Base-by-base conservation (phyloP, 495 filamentous ascomycete genomes). In the Aspergillus ellipticus region DNA sequence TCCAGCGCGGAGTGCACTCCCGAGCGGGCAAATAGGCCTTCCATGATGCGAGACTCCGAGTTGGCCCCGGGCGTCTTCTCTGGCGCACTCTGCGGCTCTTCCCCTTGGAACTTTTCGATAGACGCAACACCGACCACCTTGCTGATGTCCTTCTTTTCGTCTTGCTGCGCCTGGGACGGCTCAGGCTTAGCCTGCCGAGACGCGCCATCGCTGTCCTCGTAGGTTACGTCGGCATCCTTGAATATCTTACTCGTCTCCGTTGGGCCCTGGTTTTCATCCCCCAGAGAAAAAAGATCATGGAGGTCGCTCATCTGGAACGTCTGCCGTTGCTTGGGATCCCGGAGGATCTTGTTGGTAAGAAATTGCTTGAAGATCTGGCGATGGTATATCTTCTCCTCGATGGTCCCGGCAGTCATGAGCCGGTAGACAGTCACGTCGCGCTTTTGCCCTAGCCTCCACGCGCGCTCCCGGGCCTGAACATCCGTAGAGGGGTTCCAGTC, bases 371-470 rank as follows among this genome's bases (percentile, higher is more conserved):
- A 97, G 48, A 98, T 90, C 69, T 98, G 94, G 5, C 94, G 88
- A 67, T 97, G 94, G 55, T 97, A 97, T 39, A 98, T 97, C 78
- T 97, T 97, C 71, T 98, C 94, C 64, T 98, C 94, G 29, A 98
- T 97, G 0, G 94, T 97, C 15, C 93, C 92, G 2, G 90, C 89
- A n/a, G 90, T 94, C 88, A 98, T 92, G 37, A 98, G 77, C 21
- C 94, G 88, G 68, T 94, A 98, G 28, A 98, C 92, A 0, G 87
- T 92, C 17, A 98, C 94, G 43, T 96, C 89, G 46, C 86, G 85
- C 65, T 92, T 97, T 72, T 98, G 94, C 3, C 94, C 94, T 10
- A 98, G 78, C 39, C 94, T 83, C 94, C 94, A 97, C 20, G 94
- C 93, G 53, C 94, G 83, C 72, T 98, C 94, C n/a, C 93, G 85